A percentile compares a stretch with the other conserved stretches of the same genome.
Conservation (phyloP, 805 yeast genomes). For the Wickerhamomyces chaumierensis region DNA sequence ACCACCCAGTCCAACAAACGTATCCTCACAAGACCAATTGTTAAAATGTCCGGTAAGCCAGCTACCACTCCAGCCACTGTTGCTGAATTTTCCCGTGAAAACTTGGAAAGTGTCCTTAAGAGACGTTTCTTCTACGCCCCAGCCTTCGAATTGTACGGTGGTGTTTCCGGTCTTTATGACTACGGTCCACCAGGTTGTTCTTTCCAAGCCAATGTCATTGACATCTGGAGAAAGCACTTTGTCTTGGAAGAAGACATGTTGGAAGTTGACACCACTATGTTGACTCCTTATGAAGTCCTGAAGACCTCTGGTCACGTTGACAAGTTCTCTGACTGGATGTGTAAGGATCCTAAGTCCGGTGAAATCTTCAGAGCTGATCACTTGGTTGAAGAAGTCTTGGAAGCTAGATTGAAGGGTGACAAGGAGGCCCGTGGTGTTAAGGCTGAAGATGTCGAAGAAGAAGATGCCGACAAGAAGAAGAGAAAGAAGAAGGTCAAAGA, state of each 20-base stretch:
- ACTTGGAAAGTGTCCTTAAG: constrained; percentile 80
- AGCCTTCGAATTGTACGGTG: constrained; percentile 94
- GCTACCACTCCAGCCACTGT: constrained; percentile 20
- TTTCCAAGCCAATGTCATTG: constrained; percentile 89
- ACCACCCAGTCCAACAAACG: not conserved
- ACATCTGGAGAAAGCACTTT: constrained; percentile 96
- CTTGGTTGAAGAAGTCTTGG: constrained; percentile 93
- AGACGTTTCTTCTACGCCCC: constrained; percentile 97
- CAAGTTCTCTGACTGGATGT: constrained; percentile 99
- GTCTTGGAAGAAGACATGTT: constrained; percentile 96
- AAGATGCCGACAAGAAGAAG: constrained; percentile 78
- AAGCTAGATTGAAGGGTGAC: constrained; percentile 93
- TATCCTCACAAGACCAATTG: not conserved
- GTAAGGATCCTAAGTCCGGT: constrained; percentile 88
- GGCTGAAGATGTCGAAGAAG: constrained; percentile 41
- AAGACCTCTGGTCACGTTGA: constrained; percentile 99
- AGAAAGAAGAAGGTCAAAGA: constrained; percentile 94
- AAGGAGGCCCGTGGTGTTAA: constrained; percentile 86
- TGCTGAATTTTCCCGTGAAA: constrained; percentile 65
- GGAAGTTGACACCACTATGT: constrained; percentile 96
- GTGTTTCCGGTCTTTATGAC: constrained; percentile 95
- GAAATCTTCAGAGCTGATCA: constrained; percentile 99
- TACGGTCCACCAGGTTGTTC: constrained; percentile 99
- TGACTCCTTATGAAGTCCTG: constrained; percentile 94
- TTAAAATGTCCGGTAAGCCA: constrained; percentile 9